These are phyloP conservation scores for Sphaerosporella brunnea DNA, from an alignment of 495 filamentous ascomycete species.

Conservation along the genomic window DNA sequence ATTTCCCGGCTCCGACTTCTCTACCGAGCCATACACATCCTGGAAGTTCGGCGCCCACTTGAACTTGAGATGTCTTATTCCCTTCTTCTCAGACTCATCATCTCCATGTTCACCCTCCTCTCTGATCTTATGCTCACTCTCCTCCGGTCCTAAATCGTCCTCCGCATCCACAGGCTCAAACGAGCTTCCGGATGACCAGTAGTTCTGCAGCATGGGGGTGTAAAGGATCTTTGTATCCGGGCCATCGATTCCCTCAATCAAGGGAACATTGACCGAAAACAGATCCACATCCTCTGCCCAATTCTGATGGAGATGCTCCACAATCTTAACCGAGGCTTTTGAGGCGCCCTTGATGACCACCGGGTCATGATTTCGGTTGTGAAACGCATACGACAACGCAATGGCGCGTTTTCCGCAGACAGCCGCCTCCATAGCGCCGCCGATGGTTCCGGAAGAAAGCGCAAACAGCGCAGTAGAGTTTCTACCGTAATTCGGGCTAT, in stretches of 20 bases:
- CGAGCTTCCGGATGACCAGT: constrained; percentile 64
- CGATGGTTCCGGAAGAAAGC: constrained; percentile 76
- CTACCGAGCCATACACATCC: constrained; percentile 71
- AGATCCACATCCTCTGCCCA: constrained; percentile 65
- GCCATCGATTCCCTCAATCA: constrained; percentile 44
- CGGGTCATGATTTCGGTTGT: constrained; percentile 59
- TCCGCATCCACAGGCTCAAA: constrained; percentile 57
- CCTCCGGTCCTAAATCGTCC: constrained; percentile 34
- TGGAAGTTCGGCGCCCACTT: constrained; percentile 79
- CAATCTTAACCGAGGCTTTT: constrained; percentile 47
- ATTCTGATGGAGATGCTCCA: constrained; percentile 56
- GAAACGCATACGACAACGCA: constrained; percentile 78
- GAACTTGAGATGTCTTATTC: constrained; percentile 48
- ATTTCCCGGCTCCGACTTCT: constrained; percentile 62
- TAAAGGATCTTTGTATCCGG: constrained; percentile 50
- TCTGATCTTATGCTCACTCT: constrained; percentile 48
- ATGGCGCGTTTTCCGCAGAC: constrained; percentile 59
- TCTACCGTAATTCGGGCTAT: constrained; percentile 69
- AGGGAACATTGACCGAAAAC: constrained; percentile 73
- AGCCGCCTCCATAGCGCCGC: constrained; percentile 84
- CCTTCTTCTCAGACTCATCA: constrained; percentile 18
- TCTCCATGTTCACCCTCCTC: constrained; percentile 36
- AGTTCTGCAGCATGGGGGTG: constrained; percentile 72
- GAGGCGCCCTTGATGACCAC: constrained; percentile 57
- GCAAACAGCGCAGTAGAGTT: constrained; percentile 87